These are phyloP conservation scores for Hericium erinaceus DNA, from an alignment of 768 basidiomycete genomes.

Conservation along the genomic window DNA sequence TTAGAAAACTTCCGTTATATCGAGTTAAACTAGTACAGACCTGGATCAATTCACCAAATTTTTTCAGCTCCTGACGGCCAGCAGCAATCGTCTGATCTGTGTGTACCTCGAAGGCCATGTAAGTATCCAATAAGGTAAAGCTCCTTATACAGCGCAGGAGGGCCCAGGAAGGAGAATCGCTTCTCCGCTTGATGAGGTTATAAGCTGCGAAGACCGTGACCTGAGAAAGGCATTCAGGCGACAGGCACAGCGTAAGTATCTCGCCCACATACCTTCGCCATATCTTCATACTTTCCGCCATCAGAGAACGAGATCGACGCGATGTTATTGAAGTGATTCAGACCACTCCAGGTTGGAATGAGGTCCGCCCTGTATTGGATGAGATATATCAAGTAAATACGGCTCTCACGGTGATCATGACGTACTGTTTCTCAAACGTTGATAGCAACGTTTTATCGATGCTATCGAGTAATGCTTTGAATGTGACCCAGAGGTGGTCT, in stretches of 20 bases:
- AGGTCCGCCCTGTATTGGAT: constrained; percentile 16
- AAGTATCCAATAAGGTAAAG: constrained; percentile 25
- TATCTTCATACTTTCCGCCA: constrained; percentile 27
- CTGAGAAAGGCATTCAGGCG: constrained; percentile 9
- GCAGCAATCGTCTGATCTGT: constrained; percentile 18
- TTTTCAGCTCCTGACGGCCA: constrained; percentile 13
- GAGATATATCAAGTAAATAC: neutral
- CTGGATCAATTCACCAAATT: neutral
- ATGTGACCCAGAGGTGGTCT: neutral
- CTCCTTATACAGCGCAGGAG: constrained; percentile 22
- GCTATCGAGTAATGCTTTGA: constrained; percentile 9
- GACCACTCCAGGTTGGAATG: constrained; percentile 25
- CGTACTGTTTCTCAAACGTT: constrained; percentile 17
- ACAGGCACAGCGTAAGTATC: neutral
- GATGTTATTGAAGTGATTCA: constrained; percentile 24
- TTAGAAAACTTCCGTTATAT: neutral
- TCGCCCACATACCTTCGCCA: constrained; percentile 22
- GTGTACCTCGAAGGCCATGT: constrained; percentile 23
- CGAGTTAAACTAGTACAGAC: neutral
- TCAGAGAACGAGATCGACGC: constrained; percentile 24
- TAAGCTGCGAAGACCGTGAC: constrained; percentile 22
- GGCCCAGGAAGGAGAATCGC: constrained; percentile 14
- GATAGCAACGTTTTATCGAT: constrained; percentile 8
- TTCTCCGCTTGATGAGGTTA: constrained; percentile 12
- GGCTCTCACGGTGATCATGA: constrained; percentile 2